phyloP scores from a whole-genome alignment of 2,329 filamentous ascomycete species.

The Helotiales sp. region DNA sequence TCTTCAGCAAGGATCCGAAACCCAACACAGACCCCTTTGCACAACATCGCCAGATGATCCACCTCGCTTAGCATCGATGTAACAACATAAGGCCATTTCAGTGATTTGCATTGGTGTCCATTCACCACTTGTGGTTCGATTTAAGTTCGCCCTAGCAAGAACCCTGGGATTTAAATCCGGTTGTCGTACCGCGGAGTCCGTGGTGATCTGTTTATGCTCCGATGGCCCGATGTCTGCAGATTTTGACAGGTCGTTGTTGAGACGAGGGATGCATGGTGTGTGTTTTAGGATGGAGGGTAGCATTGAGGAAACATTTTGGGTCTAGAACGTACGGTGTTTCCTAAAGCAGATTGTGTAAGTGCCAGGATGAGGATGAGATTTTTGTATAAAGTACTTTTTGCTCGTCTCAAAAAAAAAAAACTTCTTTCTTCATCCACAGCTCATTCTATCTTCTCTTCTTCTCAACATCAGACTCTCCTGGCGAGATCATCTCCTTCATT shows the following conservation, averaged over 20 bases:
- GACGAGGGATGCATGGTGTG: conserved; percentile 18
- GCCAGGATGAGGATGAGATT: not conserved
- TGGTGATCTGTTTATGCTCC: not conserved
- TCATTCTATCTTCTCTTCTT: conserved; percentile 6
- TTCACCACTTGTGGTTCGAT: conserved; percentile 7
- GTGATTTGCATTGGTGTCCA: not conserved
- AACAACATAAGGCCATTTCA: conserved; percentile 28
- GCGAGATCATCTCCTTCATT: conserved; percentile 21
- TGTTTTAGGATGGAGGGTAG: conserved; percentile 11
- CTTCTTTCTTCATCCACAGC: conserved; percentile 16
- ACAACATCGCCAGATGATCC: conserved; percentile 32
- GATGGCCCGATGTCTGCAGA: not conserved
- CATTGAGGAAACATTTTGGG: not conserved
- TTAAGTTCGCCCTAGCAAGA: not conserved
- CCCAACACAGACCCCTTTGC: conserved; percentile 22
- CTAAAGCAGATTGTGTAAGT: not conserved
- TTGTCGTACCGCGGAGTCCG: not conserved
- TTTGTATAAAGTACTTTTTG: conserved; percentile 10
- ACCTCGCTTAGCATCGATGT: conserved; percentile 21
- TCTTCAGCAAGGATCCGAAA: conserved; percentile 23
- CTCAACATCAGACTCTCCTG: conserved; percentile 27
- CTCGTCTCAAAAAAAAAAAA: conserved; percentile 20
- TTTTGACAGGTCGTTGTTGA: conserved; percentile 12
- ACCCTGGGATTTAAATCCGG: not conserved
- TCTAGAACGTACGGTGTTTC: not conserved